Percentiles rank a stretch among this genome's conserved stretches.
These are phyloP conservation scores for Capillidium heterosporum DNA, from an alignment of 371 early-diverging fungal species.

Conservation along the genomic window DNA sequence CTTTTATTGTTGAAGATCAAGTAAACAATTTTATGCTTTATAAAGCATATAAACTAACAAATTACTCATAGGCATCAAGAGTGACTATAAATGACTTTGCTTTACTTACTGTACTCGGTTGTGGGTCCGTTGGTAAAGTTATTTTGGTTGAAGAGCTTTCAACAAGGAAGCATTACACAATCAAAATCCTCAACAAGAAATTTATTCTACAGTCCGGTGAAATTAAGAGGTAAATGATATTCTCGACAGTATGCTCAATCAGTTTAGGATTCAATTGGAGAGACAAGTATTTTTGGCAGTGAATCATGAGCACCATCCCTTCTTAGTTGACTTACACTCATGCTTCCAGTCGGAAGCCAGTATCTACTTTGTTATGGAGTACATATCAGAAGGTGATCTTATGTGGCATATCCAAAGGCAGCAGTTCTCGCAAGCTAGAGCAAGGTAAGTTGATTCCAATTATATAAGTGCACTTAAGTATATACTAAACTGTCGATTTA, in stretches of 20 bases:
- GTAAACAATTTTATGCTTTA: neutral
- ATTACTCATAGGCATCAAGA: neutral
- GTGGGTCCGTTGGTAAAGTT: constrained; percentile 95
- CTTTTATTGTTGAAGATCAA: no score
- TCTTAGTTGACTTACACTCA: constrained; percentile 90
- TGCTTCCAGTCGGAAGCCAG: constrained; percentile 87
- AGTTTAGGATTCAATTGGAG: constrained; percentile 82
- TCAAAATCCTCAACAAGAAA: constrained; percentile 97
- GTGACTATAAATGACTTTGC: constrained; percentile 54
- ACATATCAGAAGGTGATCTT: constrained; percentile 95
- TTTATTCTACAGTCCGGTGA: no score
- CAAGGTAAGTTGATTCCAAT: no score
- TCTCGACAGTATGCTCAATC: constrained; percentile 80
- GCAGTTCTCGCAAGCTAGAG: constrained; percentile 65
- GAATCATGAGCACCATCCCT: constrained; percentile 77
- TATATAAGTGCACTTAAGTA: no score
- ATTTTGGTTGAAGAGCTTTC: constrained; percentile 83
- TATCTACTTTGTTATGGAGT: constrained; percentile 97
- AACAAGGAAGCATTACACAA: constrained; percentile 65
- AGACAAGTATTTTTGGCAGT: constrained; percentile 83
- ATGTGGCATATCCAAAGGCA: constrained; percentile 90
- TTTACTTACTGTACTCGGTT: constrained; percentile 85
- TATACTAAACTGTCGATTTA: no score
- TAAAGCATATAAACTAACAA: neutral
- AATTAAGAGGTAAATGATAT: no score